Conservation (phyloP, 306 rosid genomes). For the Cyamopsis tetragonoloba region DNA sequence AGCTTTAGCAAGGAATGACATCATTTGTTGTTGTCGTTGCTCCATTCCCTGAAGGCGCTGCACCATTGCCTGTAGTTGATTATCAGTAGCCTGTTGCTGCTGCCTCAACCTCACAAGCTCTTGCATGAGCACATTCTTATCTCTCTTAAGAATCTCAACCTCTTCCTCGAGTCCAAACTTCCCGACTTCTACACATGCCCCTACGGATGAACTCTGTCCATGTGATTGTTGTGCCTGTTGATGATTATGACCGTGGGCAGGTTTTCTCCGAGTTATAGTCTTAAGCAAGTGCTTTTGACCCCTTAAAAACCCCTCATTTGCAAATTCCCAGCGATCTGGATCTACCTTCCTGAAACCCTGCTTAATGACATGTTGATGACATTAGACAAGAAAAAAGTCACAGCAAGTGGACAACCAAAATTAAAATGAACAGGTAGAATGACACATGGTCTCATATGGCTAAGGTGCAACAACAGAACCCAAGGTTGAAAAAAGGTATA, state of each 20-base stretch:
- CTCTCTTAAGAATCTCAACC: slow-evolving; percentile 86
- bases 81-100: slow-evolving; percentile 90
- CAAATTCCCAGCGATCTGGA: slow-evolving; percentile 97
- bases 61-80: slow-evolving; percentile 75
- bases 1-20: slow-evolving; percentile 94
- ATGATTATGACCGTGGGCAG: slow-evolving; percentile 60
- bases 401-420: neutral
- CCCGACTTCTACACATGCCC: slow-evolving; percentile 92
- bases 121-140: slow-evolving; percentile 93
- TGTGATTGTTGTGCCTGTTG: slow-evolving; percentile 61
- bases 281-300: slow-evolving; percentile 85
- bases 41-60: slow-evolving; percentile 92
- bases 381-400: neutral
- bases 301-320: slow-evolving; percentile 83
- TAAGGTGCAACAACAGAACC: neutral
- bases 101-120: slow-evolving; percentile 91
- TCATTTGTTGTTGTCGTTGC: slow-evolving; percentile 93
- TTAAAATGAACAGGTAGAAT: neutral
- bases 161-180: slow-evolving; percentile 93
- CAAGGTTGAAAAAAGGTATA: neutral
- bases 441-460: neutral
- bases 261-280: slow-evolving; percentile 68
- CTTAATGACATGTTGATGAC: slow-evolving; percentile 13
- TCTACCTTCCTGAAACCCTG: slow-evolving; percentile 97
- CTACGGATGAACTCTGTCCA: slow-evolving; percentile 58